phyloP scores from a whole-genome alignment of 1,284 basidiomycete genomes.

The Puccinia novopanici region DNA sequence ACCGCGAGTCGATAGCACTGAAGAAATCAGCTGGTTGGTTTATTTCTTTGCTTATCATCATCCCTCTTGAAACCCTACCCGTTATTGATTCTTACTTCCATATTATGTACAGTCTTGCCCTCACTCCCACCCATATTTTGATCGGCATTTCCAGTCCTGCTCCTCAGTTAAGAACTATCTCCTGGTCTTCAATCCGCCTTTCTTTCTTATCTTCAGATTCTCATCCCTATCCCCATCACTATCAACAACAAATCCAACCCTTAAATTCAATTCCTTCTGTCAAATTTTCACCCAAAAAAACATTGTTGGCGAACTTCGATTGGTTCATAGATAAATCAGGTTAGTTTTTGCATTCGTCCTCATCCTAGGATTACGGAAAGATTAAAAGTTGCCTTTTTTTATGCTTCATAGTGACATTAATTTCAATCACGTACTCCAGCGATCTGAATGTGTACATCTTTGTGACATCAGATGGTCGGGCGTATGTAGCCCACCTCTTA shows the following conservation, averaged over 20 bases:
- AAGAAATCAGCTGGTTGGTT: slow-evolving; percentile 44
- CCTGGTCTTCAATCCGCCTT: slow-evolving; percentile 23
- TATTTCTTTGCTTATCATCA: neutral
- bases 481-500: slow-evolving; percentile 58
- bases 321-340: slow-evolving; percentile 49
- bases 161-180: slow-evolving; percentile 32
- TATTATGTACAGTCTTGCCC: slow-evolving; percentile 19
- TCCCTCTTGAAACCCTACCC: neutral
- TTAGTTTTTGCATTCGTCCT: slow-evolving; percentile 12
- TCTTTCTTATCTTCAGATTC: neutral
- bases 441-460: slow-evolving; percentile 56
- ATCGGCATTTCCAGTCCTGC: slow-evolving; percentile 18
- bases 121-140: slow-evolving; percentile 29
- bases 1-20: neutral
- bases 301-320: slow-evolving; percentile 26
- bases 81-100: neutral
- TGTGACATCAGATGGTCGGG: slow-evolving; percentile 60
- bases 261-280: neutral
- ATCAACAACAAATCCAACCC: neutral
- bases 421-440: neutral
- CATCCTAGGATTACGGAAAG: neutral
- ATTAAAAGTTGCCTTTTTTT: neutral
- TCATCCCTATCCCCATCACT: neutral
- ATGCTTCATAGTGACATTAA: neutral
- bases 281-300: neutral